Percentiles rank a stretch among this genome's conserved stretches.
phyloP scores from a whole-genome alignment of 2,329 filamentous ascomycete species.

The Onygena corvina region DNA sequence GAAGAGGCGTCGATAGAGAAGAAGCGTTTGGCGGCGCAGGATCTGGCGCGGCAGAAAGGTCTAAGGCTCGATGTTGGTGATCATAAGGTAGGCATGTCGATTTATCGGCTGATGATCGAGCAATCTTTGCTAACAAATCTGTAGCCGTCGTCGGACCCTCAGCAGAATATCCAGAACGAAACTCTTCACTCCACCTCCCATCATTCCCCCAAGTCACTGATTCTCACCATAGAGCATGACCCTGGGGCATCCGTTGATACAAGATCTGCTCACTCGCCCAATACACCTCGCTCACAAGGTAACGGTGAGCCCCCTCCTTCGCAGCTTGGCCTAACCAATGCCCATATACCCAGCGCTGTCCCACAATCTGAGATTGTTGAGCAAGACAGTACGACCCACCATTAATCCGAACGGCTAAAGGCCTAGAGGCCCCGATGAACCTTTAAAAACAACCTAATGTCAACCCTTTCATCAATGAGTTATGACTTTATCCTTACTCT shows the following conservation, averaged over 20 bases:
- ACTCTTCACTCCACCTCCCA: not conserved
- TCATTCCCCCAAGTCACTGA: not conserved
- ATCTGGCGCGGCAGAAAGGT: conserved; percentile 44
- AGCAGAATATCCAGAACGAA: not conserved
- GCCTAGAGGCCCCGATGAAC: not conserved
- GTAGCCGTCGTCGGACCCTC: not conserved
- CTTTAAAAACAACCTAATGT: not conserved
- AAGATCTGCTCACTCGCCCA: not conserved
- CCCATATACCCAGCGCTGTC: not conserved
- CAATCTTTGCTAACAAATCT: not conserved
- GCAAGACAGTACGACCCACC: too few relatives aligned
- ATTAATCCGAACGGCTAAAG: not conserved
- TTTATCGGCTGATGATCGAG: not conserved
- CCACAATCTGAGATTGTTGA: not conserved
- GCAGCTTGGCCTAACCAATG: not conserved
- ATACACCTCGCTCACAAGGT: not conserved
- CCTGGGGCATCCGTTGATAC: not conserved
- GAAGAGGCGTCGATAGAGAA: conserved; percentile 46
- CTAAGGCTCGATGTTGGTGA: conserved; percentile 26
- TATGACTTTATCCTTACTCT: not conserved
- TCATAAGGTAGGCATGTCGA: conserved; percentile 21
- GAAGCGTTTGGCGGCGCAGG: conserved; percentile 44
- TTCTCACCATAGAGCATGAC: not conserved
- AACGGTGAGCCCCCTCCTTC: not conserved
- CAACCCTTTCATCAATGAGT: not conserved